These are phyloP conservation scores for Hypericum androsaemum DNA, from an alignment of 345 rosid species.

Conservation along the genomic window DNA sequence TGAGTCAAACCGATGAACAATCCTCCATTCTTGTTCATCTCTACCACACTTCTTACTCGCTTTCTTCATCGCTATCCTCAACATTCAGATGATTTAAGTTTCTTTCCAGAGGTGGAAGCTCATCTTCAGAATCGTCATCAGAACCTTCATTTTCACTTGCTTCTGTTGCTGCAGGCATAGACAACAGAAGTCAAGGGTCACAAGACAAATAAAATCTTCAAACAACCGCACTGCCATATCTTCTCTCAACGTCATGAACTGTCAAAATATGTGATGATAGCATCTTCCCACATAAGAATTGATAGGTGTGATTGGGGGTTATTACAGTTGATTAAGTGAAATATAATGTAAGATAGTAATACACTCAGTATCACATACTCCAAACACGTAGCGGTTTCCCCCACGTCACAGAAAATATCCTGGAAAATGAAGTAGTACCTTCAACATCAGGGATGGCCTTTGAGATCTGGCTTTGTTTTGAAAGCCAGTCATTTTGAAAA, in stretches of 20 bases:
- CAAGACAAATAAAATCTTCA: neutral
- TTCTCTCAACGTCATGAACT: constrained; percentile 2
- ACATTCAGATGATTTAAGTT: constrained; percentile 63
- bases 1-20: no score
- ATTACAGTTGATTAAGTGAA: no score
- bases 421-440: constrained; percentile 27
- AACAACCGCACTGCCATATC: neutral
- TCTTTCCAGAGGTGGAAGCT: constrained; percentile 80
- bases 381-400: neutral
- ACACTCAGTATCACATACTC: neutral
- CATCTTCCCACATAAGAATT: no score
- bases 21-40: no score
- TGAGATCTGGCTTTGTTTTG: constrained; percentile 52
- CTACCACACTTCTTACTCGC: neutral
- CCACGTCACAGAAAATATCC: neutral
- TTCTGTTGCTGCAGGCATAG: constrained; percentile 15
- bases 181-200: constrained; percentile 1
- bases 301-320: no score
- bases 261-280: no score
- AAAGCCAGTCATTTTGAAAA: constrained; percentile 82
- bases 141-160: constrained; percentile 28
- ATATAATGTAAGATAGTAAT: neutral
- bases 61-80: constrained; percentile 43
- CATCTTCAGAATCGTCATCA: constrained; percentile 55
- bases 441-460: constrained; percentile 30